phyloP scores from a whole-genome alignment of 1,139 yeast species.

The Magnusiomyces paraingens region DNA sequence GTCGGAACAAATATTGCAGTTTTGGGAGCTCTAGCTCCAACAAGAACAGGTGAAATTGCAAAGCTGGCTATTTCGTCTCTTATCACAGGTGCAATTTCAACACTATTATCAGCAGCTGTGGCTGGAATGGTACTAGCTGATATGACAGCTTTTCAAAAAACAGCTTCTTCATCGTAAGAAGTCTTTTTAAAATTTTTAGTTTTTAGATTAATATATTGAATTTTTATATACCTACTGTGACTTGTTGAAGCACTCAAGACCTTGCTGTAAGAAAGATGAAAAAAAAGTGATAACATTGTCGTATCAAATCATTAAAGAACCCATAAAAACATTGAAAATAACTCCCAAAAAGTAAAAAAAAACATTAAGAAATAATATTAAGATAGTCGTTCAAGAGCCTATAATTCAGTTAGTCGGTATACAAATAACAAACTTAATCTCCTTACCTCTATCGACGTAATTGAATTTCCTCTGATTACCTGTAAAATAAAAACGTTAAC shows the following conservation, averaged over 20 bases:
- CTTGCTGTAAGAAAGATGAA: not conserved
- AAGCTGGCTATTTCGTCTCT: conserved; percentile 46
- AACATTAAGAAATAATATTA: not conserved
- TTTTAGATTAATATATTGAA: not conserved
- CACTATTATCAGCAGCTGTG: conserved; percentile 55
- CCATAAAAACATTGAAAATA: conserved; percentile 3
- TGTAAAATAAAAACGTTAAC: conserved; percentile 3
- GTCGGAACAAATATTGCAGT: conserved; percentile 62
- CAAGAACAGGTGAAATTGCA: conserved; percentile 46
- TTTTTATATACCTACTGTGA: not conserved
- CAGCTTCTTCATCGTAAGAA: conserved; percentile 5
- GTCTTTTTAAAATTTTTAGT: not conserved
- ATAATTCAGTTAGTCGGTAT: not conserved
- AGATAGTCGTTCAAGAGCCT: conserved; percentile 27
- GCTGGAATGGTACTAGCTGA: conserved; percentile 65
- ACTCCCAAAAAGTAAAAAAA: not conserved
- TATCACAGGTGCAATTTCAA: conserved; percentile 50
- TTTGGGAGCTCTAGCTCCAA: conserved; percentile 51
- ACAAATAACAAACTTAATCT: not conserved
- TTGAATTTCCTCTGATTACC: conserved; percentile 41
- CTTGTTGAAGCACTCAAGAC: too few species aligned
- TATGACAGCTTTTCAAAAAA: conserved; percentile 25
- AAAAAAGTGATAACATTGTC: not conserved
- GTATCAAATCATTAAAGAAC: not conserved
- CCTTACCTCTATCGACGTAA: conserved; percentile 36